These are phyloP conservation scores for Colletotrichum abscissum DNA, from an alignment of 2,329 filamentous ascomycete genomes.

Conservation along the genomic window DNA sequence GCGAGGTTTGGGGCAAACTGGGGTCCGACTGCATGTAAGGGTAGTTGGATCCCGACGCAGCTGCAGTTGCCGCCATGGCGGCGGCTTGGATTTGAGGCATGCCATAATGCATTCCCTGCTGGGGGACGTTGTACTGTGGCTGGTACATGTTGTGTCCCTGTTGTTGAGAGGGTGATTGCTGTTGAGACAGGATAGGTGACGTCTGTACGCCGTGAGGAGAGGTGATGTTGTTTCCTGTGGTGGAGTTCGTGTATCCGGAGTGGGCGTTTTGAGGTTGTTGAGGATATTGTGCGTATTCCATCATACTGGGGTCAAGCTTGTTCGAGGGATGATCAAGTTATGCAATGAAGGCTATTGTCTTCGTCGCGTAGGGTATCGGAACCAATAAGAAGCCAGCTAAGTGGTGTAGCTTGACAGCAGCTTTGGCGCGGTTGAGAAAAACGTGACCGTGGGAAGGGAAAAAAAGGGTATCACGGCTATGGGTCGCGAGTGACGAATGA, in stretches of 20 bases:
- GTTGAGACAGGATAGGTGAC: constrained; percentile 84
- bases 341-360: constrained; percentile 39
- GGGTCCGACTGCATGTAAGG: constrained; percentile 79
- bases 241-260: constrained; percentile 71
- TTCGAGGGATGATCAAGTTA: constrained; percentile 4
- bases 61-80: constrained; percentile 91
- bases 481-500: constrained; percentile 36
- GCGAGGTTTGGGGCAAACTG: constrained; percentile 77
- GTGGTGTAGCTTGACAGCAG: constrained; percentile 6
- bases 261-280: constrained; percentile 76
- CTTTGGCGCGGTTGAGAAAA: constrained; percentile 15
- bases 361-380: constrained; percentile 41
- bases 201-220: constrained; percentile 79
- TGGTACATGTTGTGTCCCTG: constrained; percentile 83
- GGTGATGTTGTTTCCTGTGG: constrained; percentile 70
- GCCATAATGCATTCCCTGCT: constrained; percentile 83
- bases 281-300: constrained; percentile 82
- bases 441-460: constrained; percentile 10
- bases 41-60: constrained; percentile 84
- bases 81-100: constrained; percentile 89
- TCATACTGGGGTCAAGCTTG: constrained; percentile 58
- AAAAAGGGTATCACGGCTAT: constrained; percentile 30
- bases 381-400: constrained; percentile 23
- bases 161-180: constrained; percentile 70
- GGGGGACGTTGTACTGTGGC: constrained; percentile 79